phyloP scores from a whole-genome alignment of 176 grass and related monocot genomes.

The Triticum timopheevii region DNA sequence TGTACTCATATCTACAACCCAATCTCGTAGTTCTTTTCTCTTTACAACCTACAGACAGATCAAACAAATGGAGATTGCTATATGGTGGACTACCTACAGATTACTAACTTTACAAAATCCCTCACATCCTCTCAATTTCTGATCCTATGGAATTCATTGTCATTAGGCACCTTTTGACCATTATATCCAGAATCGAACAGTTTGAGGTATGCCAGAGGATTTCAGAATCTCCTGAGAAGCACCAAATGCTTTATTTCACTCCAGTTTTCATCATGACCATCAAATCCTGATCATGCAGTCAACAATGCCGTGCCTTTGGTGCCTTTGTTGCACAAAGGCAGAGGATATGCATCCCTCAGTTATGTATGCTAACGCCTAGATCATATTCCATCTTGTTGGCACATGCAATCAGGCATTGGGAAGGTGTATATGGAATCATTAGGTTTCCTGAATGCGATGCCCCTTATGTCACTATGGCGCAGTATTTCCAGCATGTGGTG shows the following conservation, averaged over 20 bases:
- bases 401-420: slow-evolving; percentile 96
- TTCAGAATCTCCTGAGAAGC: background rate
- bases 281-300: background rate
- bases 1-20: slow-evolving; percentile 23
- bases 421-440: slow-evolving; percentile 75
- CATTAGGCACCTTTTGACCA: background rate
- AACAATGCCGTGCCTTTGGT: background rate
- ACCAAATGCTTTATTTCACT: background rate
- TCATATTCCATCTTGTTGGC: slow-evolving; percentile 45
- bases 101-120: slow-evolving; percentile 33
- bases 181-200: background rate
- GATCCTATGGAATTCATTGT: background rate
- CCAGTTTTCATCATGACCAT: background rate
- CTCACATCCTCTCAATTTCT: background rate
- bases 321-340: background rate
- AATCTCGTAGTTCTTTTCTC: slow-evolving; percentile 9
- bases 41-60: slow-evolving; percentile 20
- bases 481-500: slow-evolving; percentile 83
- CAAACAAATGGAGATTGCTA: slow-evolving; percentile 31
- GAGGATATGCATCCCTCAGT: background rate
- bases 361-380: slow-evolving; percentile 17
- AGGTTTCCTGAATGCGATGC: slow-evolving; percentile 64
- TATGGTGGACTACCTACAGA: slow-evolving; percentile 46
- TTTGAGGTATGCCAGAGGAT: background rate
- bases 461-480: slow-evolving; percentile 68